Percentiles rank a stretch among this genome's conserved stretches.
Conservation (phyloP, 2,329 filamentous ascomycete genomes). For the Orbilia quercus region DNA sequence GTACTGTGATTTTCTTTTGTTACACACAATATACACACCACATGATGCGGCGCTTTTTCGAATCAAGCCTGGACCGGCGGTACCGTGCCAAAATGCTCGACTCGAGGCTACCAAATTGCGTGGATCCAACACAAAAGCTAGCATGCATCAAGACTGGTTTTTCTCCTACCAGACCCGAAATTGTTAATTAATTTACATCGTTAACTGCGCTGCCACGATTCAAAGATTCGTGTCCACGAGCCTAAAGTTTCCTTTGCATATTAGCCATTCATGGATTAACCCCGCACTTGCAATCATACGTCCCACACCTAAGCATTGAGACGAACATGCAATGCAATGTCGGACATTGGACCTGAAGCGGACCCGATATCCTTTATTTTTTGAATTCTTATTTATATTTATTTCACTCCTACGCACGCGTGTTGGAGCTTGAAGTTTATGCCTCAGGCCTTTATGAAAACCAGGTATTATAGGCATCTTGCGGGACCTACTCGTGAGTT, state of each 20-base stretch:
- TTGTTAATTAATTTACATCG: neutral
- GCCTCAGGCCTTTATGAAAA: conserved; percentile 1
- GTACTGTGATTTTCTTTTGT: no score
- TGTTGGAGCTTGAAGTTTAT: neutral
- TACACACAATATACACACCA: no score
- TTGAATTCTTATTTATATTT: neutral
- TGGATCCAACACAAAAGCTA: no score
- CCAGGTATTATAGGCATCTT: neutral
- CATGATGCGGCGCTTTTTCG: no score
- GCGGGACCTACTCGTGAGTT: neutral
- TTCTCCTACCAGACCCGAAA: neutral
- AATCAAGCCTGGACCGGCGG: neutral
- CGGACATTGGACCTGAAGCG: conserved; percentile 6
- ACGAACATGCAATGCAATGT: conserved; percentile 9
- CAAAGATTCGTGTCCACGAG: neutral
- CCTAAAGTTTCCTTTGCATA: neutral
- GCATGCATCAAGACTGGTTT: neutral
- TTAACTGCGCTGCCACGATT: no score
- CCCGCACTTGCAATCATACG: conserved; percentile 1
- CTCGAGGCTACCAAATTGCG: no score
- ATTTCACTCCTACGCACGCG: neutral
- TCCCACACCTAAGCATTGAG: neutral
- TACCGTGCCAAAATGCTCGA: no score
- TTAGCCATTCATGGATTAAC: conserved; percentile 18
- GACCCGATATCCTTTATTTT: neutral